These are phyloP conservation scores for Tothia fuscella DNA, from an alignment of 2,329 filamentous ascomycete genomes.

Conservation along the genomic window DNA sequence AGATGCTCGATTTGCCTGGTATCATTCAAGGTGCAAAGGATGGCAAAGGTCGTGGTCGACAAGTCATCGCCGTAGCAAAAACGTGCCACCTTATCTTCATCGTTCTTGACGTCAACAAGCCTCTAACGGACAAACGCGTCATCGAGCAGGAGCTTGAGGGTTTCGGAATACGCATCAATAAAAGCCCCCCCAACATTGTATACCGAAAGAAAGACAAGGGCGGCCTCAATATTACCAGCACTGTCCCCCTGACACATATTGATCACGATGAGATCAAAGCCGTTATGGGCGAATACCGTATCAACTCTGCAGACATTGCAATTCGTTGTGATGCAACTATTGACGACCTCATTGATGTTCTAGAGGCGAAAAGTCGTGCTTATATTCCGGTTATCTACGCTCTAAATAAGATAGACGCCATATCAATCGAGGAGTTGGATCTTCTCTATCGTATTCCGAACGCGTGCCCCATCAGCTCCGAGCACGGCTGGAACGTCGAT, in stretches of 20 bases:
- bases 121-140: slow-evolving; percentile 87
- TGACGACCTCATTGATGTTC: slow-evolving; percentile 89
- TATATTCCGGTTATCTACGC: slow-evolving; percentile 99
- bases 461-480: slow-evolving; percentile 91
- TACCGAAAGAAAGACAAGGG: slow-evolving; percentile 99
- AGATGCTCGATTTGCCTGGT: slow-evolving; percentile 96
- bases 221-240: slow-evolving; percentile 91
- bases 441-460: slow-evolving; percentile 94
- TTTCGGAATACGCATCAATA: slow-evolving; percentile 97
- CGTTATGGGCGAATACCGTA: slow-evolving; percentile 94
- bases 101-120: slow-evolving; percentile 96
- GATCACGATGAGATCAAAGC: slow-evolving; percentile 95
- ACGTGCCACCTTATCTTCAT: slow-evolving; percentile 99
- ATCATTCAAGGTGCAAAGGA: slow-evolving; percentile 99
- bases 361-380: slow-evolving; percentile 86
- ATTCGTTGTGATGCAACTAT: slow-evolving; percentile 97
- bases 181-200: slow-evolving; percentile 93
- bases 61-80: slow-evolving; percentile 98
- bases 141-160: slow-evolving; percentile 94
- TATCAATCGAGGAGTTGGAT: slow-evolving; percentile 95
- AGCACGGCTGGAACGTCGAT: slow-evolving; percentile 92
- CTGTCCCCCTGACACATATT: slow-evolving; percentile 82
- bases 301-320: slow-evolving; percentile 91
- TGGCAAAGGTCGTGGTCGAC: slow-evolving; percentile 89
- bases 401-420: slow-evolving; percentile 97